phyloP scores from a whole-genome alignment of 169 alveolate genomes.

The Plasmodium chabaudi region DNA sequence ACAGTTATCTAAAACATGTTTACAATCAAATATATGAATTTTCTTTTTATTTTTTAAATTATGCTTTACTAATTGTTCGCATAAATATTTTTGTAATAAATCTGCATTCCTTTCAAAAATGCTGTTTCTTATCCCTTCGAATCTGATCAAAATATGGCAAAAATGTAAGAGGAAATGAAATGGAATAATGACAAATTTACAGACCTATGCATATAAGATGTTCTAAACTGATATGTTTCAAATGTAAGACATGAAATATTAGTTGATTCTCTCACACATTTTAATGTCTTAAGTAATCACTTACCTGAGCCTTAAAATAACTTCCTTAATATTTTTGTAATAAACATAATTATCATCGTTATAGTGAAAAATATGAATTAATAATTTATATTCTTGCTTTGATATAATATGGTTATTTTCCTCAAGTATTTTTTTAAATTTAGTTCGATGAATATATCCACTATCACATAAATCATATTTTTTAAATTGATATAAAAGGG shows the following conservation, averaged over 20 bases:
- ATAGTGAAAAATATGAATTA: conserved; percentile 27
- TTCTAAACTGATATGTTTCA: too few species aligned
- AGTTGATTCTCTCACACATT: conserved; percentile 3
- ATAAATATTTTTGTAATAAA: conserved; percentile 47
- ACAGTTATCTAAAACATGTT: conserved; percentile 65
- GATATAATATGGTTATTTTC: conserved; percentile 63
- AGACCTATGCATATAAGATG: too few species aligned
- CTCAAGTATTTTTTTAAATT: conserved; percentile 36
- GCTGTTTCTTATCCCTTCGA: conserved; percentile 71
- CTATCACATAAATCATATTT: conserved; percentile 52
- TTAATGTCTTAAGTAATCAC: not conserved
- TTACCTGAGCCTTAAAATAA: conserved; percentile 51
- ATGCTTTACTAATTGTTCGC: conserved; percentile 53
- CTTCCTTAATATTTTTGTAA: conserved; percentile 45
- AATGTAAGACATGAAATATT: too few species aligned
- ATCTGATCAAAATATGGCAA: conserved; percentile 2
- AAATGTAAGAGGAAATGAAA: not conserved
- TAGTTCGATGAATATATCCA: conserved; percentile 49
- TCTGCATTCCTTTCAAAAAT: conserved; percentile 54
- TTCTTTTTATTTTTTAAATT: conserved; percentile 50
- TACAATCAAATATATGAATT: conserved; percentile 70
- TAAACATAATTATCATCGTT: conserved; percentile 73
- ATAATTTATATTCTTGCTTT: conserved; percentile 67
- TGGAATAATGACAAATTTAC: too few species aligned
- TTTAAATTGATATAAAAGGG: conserved; percentile 29